A percentile compares a stretch with the other conserved stretches of the same genome.
These are phyloP conservation scores for Rhododendron ferrugineum DNA, from an alignment of 148 eudicot genomes.

Conservation along the genomic window DNA sequence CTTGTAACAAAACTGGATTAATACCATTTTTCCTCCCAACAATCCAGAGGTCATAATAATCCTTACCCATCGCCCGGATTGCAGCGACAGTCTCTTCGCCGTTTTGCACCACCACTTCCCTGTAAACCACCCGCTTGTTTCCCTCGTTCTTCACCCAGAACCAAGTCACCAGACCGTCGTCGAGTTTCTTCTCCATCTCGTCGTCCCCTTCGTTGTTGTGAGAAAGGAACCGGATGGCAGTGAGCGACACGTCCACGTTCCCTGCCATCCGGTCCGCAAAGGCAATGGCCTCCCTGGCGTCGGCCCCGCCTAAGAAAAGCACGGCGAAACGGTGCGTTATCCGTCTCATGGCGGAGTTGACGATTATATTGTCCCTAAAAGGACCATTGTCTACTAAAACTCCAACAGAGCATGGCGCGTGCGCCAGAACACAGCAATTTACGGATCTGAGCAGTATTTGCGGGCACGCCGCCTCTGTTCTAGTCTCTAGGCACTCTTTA, in stretches of 20 bases:
- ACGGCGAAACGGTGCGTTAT: constrained; percentile 39
- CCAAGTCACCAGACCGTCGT: constrained; percentile 78
- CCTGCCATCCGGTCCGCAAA: constrained; percentile 60
- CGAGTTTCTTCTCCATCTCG: constrained; percentile 65
- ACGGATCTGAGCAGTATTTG: constrained; percentile 23
- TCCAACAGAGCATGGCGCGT: constrained; percentile 88
- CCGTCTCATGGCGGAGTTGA: neutral
- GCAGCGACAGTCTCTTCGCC: constrained; percentile 68
- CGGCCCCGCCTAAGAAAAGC: constrained; percentile 79
- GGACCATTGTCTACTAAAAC: constrained; percentile 47
- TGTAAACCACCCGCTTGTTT: constrained; percentile 50
- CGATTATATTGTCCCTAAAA: neutral
- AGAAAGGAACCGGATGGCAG: constrained; percentile 59
- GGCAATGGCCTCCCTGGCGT: constrained; percentile 64
- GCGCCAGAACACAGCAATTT: constrained; percentile 41
- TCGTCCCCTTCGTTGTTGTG: constrained; percentile 38
- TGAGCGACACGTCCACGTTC: constrained; percentile 33
- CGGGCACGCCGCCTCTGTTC: constrained; percentile 8
- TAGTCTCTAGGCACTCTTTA: constrained; percentile 21
- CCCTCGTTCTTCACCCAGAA: constrained; percentile 88
- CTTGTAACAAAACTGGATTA: constrained; percentile 48
- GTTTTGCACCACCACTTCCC: constrained; percentile 62
- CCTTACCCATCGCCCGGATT: constrained; percentile 41
- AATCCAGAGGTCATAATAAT: constrained; percentile 63
- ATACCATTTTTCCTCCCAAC: constrained; percentile 65